These are phyloP conservation scores for Pseudogymnoascus sp. DNA, from an alignment of 2,329 filamentous ascomycete genomes.

Conservation along the genomic window DNA sequence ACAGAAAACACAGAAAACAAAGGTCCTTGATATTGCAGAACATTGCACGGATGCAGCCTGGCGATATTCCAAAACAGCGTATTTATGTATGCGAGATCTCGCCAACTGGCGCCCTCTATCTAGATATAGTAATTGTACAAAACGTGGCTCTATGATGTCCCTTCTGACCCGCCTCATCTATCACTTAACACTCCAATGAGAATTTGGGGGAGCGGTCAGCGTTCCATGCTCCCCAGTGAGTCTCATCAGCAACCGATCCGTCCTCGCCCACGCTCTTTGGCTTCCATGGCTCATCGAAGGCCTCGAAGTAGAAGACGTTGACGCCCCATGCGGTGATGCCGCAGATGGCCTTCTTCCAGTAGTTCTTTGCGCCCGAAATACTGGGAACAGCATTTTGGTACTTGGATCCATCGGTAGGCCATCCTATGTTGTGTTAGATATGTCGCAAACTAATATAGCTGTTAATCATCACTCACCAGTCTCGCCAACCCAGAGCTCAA, in stretches of 20 bases:
- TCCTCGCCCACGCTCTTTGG: conserved; percentile 53
- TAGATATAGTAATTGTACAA: conserved; percentile 9
- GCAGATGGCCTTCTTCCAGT: conserved; percentile 55
- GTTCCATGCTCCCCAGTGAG: conserved; percentile 60
- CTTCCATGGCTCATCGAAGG: conserved; percentile 67
- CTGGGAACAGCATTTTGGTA: conserved; percentile 54
- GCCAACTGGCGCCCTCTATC: not conserved
- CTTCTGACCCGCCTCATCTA: not conserved
- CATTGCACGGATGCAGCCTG: not conserved
- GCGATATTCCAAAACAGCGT: not conserved
- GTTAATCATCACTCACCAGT: conserved; percentile 36
- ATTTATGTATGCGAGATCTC: not conserved
- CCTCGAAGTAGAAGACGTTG: conserved; percentile 66
- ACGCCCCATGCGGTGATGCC: conserved; percentile 55
- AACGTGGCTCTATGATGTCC: conserved; percentile 14
- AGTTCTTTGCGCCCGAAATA: conserved; percentile 47
- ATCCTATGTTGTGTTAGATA: conserved; percentile 30
- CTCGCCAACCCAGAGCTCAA: conserved; percentile 62
- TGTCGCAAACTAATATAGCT: not conserved
- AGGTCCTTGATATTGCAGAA: not conserved
- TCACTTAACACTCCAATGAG: conserved; percentile 24
- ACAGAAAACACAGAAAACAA: not conserved
- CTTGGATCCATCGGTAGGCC: conserved; percentile 55
- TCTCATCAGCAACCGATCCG: conserved; percentile 53
- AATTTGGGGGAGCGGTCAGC: conserved; percentile 50